Evolutionary conservation across 306 rosid species (phyloP).

Genomic region (Hylodesmum podocarpum): DNA sequence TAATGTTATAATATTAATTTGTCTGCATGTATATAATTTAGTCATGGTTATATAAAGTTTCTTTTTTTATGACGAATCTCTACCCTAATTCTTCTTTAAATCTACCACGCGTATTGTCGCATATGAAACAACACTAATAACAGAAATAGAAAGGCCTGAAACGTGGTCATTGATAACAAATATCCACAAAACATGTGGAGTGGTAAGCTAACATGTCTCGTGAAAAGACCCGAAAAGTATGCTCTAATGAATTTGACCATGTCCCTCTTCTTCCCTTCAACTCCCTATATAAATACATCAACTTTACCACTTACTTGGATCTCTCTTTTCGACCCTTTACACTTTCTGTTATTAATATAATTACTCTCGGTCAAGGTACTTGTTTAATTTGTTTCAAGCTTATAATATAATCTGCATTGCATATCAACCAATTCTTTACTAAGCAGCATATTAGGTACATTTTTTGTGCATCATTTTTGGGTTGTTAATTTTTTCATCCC

Average conservation of each 20-base stretch:
- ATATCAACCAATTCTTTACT: not conserved
- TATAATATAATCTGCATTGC: not conserved
- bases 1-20: too few relatives aligned
- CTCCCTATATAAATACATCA: conserved; percentile 16
- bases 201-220: conserved; percentile 30
- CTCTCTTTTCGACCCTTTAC: conserved; percentile 10
- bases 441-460: not conserved
- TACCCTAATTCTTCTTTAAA: too few relatives aligned
- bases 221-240: not conserved
- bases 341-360: not conserved
- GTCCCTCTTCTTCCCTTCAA: conserved; percentile 23
- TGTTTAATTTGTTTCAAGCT: not conserved
- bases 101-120: too few relatives aligned
- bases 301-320: not conserved
- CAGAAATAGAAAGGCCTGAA: too few relatives aligned
- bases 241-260: conserved; percentile 38
- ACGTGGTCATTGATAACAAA: too few relatives aligned
- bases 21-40: too few relatives aligned
- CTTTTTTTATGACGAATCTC: too few relatives aligned
- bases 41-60: too few relatives aligned
- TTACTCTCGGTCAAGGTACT: conserved; percentile 21
- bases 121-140: too few relatives aligned
- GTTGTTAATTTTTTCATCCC: not conserved
- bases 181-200: conserved; percentile 27
- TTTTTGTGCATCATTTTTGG: conserved; percentile 13